Evolutionary conservation across 2,329 filamentous ascomycete species (phyloP).

Genomic region (Colletotrichum magnum): DNA sequence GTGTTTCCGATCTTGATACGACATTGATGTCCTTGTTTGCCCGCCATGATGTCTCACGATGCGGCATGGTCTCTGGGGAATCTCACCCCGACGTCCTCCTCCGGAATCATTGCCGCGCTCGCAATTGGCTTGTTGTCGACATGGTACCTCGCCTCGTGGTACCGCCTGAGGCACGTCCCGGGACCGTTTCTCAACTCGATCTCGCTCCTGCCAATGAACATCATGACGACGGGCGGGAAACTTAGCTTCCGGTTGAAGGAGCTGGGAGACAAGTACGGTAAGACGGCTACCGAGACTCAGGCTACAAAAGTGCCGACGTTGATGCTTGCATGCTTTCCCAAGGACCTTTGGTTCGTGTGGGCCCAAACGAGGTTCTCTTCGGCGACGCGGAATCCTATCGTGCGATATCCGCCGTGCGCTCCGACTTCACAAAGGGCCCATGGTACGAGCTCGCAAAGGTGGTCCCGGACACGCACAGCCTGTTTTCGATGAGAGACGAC

Average conservation of each 20-base stretch:
- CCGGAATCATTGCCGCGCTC: background rate
- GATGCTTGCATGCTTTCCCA: conserved; percentile 41
- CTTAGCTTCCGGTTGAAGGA: conserved; percentile 31
- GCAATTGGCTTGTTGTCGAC: background rate
- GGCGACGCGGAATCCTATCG: conserved; percentile 38
- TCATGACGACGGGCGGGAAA: conserved; percentile 23
- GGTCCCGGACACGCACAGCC: conserved; percentile 34
- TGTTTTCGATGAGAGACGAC: conserved; percentile 41
- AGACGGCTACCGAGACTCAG: accelerated
- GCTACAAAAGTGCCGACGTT: conserved; percentile 23
- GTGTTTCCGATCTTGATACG: background rate
- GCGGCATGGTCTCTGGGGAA: background rate
- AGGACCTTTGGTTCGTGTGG: conserved; percentile 42
- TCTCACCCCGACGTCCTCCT: background rate
- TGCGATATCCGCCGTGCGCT: conserved; percentile 33
- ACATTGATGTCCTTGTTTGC: no score
- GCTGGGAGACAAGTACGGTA: conserved; percentile 31
- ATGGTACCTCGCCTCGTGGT: conserved; percentile 43
- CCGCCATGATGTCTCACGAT: background rate
- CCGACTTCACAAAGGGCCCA: conserved; percentile 33
- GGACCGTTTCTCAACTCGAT: conserved; percentile 49
- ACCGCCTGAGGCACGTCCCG: conserved; percentile 50
- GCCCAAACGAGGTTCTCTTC: conserved; percentile 42
- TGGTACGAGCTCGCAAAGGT: conserved; percentile 41
- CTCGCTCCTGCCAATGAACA: conserved; percentile 49